Conservation (phyloP, 768 basidiomycete genomes). For the Tylopilus rubrobrunneus region DNA sequence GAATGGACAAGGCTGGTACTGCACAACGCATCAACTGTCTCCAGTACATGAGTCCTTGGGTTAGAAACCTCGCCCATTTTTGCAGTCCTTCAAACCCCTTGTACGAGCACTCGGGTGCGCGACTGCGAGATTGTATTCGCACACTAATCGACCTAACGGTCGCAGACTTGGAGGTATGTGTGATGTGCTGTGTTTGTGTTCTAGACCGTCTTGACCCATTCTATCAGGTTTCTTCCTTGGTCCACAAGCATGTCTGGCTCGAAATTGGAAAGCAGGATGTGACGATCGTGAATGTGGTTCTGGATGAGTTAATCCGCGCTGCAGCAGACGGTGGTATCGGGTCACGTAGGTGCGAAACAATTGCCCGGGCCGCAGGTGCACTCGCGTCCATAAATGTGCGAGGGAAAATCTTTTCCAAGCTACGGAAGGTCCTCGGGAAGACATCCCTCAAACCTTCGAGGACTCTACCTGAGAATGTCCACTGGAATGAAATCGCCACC, state of each 20-base stretch:
- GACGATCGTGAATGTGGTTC: conserved; percentile 61
- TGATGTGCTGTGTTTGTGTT: neutral
- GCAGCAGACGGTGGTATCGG: conserved; percentile 84
- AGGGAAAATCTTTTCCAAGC: conserved; percentile 70
- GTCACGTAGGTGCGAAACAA: conserved; percentile 68
- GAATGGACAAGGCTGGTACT: conserved; percentile 46
- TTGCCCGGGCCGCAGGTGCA: conserved; percentile 69
- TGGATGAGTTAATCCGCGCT: conserved; percentile 77
- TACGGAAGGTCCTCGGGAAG: conserved; percentile 79
- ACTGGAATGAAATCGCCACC: conserved; percentile 80
- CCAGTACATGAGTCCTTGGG: conserved; percentile 86
- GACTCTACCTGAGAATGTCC: conserved; percentile 62
- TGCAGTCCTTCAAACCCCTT: conserved; percentile 64
- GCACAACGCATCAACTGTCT: conserved; percentile 67
- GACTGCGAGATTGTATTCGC: conserved; percentile 79
- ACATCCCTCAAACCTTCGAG: conserved; percentile 61
- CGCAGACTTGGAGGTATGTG: conserved; percentile 66
- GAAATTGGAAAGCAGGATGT: conserved; percentile 71
- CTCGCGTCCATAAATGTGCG: conserved; percentile 75
- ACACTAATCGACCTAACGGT: conserved; percentile 72
- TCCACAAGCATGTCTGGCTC: conserved; percentile 75
- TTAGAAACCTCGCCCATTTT: conserved; percentile 72
- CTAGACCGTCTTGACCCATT: conserved; percentile 1
- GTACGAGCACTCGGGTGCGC: conserved; percentile 68
- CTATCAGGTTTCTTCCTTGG: conserved; percentile 55